Evolutionary conservation across 208 protist genomes (phyloP).

Genomic region (Wallacemonas sp.): DNA sequence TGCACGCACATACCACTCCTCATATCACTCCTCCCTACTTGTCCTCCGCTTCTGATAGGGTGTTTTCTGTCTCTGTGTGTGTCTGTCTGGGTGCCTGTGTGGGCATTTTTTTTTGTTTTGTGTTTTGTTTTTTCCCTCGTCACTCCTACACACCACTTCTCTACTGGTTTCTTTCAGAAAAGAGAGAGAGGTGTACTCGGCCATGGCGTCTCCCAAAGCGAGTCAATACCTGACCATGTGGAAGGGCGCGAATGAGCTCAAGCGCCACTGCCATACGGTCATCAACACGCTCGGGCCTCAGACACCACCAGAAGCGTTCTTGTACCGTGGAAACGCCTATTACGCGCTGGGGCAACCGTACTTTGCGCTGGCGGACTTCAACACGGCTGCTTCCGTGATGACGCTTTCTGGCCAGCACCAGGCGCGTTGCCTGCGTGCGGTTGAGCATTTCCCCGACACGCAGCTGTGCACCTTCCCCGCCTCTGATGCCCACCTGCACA

Average conservation of each 20-base stretch:
- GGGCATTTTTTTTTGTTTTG: too few species aligned
- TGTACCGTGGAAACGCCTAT: constrained; percentile 88
- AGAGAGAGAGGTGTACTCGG: background rate
- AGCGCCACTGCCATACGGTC: constrained; percentile 75
- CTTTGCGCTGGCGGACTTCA: constrained; percentile 86
- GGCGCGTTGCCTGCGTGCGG: constrained; percentile 40
- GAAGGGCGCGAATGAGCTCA: constrained; percentile 51
- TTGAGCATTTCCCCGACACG: constrained; percentile 54
- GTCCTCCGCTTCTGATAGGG: background rate
- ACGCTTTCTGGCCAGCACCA: constrained; percentile 63
- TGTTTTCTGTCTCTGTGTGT: background rate
- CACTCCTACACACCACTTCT: background rate
- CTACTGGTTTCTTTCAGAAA: too few species aligned
- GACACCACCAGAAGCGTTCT: constrained; percentile 78
- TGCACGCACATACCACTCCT: background rate
- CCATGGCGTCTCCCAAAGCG: constrained; percentile 16
- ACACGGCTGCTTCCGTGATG: constrained; percentile 65
- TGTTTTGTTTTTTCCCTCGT: constrained; percentile 3
- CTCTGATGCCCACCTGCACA: constrained; percentile 71
- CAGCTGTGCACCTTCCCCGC: constrained; percentile 63
- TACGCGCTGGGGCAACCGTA: constrained; percentile 79
- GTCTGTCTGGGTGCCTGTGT: too few species aligned
- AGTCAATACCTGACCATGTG: constrained; percentile 14
- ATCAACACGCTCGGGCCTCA: constrained; percentile 78
- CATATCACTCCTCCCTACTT: constrained; percentile 1